Conservation (phyloP, 148 eudicot species). For the Rhododendron molle region DNA sequence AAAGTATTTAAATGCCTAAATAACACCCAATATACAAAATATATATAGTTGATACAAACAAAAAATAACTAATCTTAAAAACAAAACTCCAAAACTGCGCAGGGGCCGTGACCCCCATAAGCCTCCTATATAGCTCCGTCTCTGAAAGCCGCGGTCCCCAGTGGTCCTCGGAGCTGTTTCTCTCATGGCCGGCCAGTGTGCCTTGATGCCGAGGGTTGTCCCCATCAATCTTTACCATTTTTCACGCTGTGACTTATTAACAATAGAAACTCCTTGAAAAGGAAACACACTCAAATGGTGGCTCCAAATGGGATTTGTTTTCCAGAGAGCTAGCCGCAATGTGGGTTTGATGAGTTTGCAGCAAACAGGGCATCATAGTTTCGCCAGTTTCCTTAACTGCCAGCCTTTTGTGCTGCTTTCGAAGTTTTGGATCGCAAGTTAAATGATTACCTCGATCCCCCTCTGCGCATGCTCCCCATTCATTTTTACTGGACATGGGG, state of each 20-base stretch:
- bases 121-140: too few species aligned
- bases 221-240: neutral
- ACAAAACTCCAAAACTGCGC: too few species aligned
- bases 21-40: too few species aligned
- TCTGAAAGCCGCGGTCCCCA: neutral
- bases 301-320: neutral
- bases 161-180: neutral
- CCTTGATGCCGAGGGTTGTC: neutral
- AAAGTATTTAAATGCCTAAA: too few species aligned
- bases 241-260: neutral
- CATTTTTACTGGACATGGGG: neutral
- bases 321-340: neutral
- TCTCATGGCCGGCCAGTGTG: neutral
- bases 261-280: neutral
- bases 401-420: slow-evolving; percentile 4
- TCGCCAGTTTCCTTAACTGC: neutral
- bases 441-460: slow-evolving; percentile 2
- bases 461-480: slow-evolving; percentile 3
- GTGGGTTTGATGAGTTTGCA: neutral
- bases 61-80: too few species aligned
- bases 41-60: too few species aligned
- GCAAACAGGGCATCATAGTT: neutral
- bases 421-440: neutral
- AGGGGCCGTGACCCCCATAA: too few species aligned
- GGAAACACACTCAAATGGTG: neutral